Evolutionary conservation across 192 early-diverging fungal genomes (phyloP).

Genomic region (Podila epigama): DNA sequence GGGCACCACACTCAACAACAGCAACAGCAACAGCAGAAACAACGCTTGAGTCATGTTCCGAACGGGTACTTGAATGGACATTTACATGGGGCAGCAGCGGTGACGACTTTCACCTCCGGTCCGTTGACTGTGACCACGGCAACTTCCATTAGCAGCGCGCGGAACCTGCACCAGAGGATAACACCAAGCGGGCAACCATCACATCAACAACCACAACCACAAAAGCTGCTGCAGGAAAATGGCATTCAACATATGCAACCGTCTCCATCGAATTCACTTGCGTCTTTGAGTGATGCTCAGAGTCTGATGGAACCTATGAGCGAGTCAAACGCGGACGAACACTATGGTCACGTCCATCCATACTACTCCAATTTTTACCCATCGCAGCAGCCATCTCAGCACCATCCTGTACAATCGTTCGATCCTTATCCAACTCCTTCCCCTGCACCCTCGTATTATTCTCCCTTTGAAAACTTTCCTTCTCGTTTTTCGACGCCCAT

Average conservation of each 20-base stretch:
- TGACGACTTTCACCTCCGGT: background rate
- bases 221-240: too few species aligned
- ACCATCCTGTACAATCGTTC: background rate
- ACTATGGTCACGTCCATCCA: background rate
- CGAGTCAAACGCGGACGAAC: background rate
- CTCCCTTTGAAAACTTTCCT: background rate
- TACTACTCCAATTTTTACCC: background rate
- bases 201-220: too few species aligned
- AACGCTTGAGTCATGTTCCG: background rate
- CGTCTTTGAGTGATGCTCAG: too few species aligned
- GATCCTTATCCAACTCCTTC: background rate
- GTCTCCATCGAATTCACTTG: background rate
- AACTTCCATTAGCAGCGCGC: background rate
- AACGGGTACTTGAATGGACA: slow-evolving; percentile 1
- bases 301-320: background rate
- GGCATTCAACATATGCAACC: too few species aligned
- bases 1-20: too few species aligned
- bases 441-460: background rate
- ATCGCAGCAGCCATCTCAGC: background rate
- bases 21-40: background rate
- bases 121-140: background rate
- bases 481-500: background rate
- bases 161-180: slow-evolving; percentile 2
- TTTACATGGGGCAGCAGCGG: too few species aligned
- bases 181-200: background rate